Evolutionary conservation across 2,329 filamentous ascomycete species (phyloP).

Genomic region (Mariannaea elegans): DNA sequence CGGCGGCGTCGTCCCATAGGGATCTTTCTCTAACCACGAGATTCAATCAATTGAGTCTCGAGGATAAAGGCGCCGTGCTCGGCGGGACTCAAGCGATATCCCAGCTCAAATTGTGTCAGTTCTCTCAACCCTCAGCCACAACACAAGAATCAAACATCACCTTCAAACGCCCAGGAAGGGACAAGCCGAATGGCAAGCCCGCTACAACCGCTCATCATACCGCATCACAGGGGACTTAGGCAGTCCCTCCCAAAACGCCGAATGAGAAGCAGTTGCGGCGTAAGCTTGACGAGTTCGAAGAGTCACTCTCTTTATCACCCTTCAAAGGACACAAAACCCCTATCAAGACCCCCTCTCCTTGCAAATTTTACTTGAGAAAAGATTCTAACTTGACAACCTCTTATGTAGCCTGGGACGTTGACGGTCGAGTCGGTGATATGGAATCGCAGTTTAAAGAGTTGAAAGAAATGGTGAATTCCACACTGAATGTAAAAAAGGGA

Average conservation of each 20-base stretch:
- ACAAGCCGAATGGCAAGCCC: slow-evolving; percentile 28
- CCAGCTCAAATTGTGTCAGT: slow-evolving; percentile 33
- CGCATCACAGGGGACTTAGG: slow-evolving; percentile 43
- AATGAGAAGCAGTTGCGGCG: slow-evolving; percentile 41
- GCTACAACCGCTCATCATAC: slow-evolving; percentile 20
- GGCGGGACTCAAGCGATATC: slow-evolving; percentile 59
- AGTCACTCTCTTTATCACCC: slow-evolving; percentile 41
- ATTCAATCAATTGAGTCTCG: slow-evolving; percentile 52
- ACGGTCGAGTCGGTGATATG: slow-evolving; percentile 78
- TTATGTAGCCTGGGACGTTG: slow-evolving; percentile 80
- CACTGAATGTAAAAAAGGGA: slow-evolving; percentile 72
- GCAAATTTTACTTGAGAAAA: slow-evolving; percentile 71
- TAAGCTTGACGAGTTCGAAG: slow-evolving; percentile 45
- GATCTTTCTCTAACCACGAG: slow-evolving; percentile 54
- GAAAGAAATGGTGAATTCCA: slow-evolving; percentile 75
- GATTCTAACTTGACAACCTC: slow-evolving; percentile 73
- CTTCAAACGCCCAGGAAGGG: slow-evolving; percentile 39
- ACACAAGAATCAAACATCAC: slow-evolving; percentile 40
- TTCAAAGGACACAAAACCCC: slow-evolving; percentile 49
- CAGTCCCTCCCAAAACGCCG: slow-evolving; percentile 46
- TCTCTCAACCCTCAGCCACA: slow-evolving; percentile 35
- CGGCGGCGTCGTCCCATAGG: slow-evolving; percentile 45
- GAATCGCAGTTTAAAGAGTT: slow-evolving; percentile 78
- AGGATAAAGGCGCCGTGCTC: slow-evolving; percentile 40
- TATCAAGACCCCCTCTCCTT: slow-evolving; percentile 54